Base-by-base conservation (phyloP, 257 asterid species). In the Agastache rugosa region DNA sequence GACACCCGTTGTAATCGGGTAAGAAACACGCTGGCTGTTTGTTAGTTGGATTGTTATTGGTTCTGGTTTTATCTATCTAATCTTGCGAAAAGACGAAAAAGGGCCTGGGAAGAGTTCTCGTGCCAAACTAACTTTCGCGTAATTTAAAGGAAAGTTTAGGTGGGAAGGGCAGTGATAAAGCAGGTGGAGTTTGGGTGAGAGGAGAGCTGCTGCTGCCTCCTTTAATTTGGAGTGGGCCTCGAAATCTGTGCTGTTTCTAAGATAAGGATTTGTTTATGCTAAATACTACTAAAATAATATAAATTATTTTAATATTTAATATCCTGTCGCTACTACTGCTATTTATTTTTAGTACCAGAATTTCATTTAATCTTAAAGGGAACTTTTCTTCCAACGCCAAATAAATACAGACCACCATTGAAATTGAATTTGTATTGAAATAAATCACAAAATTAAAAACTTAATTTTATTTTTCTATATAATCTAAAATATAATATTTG, bases 11-110 rank as follows among this genome's bases (percentile, higher is more conserved):
- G 67, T 25, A 50, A 77, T 74, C 78, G 69, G 81, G 80, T 76
- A 71, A 78, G 83, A 77, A 79, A 82, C 83, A 75, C 77, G 86
- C 53, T 67, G 78, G 80, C 61, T 66, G 71, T 63, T 63, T 44
- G 83, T 75, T 82, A 31, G 80, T 78, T 81, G 83, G 77, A 60
- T 60, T 65, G 69, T 51, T 71, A 63, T 63, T 12, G 65, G 64
- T 63, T 80, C 51, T 22, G 71, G 71, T 72, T 58, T 64, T 37
- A 56, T 71, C 19, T 56, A 71, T 71, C 29, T 20, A 44, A 42
- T 42, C 2, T 17, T 48, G 17, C 4, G 61, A 64, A 62, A 73
- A 34, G 78, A 77, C 80, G 29, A 56, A 39, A 59, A 62, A 62
- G 79, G 83, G 72, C 14, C 4, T 61, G 72, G 48, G 48, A 2